These are phyloP conservation scores for Teunomyces cretensis DNA, from an alignment of 805 yeast genomes.

Conservation along the genomic window DNA sequence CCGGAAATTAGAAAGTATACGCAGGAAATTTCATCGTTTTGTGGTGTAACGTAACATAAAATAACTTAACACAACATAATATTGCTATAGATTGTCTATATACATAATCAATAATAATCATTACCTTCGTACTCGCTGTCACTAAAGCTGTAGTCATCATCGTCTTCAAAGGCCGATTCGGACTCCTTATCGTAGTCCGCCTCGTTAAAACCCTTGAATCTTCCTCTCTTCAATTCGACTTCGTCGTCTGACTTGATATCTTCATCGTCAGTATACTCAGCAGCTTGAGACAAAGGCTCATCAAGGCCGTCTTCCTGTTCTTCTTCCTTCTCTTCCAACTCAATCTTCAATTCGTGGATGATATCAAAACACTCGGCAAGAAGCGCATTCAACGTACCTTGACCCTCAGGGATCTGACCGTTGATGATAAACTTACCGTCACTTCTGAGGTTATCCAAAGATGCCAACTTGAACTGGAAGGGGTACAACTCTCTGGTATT, in stretches of 20 bases:
- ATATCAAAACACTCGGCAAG: constrained; percentile 94
- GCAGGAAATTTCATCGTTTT: not conserved
- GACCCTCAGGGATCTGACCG: constrained; percentile 95
- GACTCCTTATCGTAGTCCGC: constrained; percentile 45
- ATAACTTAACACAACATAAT: not conserved
- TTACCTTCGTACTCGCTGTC: constrained; percentile 41
- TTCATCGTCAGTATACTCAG: constrained; percentile 8
- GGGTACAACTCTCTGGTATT: constrained; percentile 91
- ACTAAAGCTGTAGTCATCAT: constrained; percentile 17
- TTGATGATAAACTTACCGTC: constrained; percentile 93
- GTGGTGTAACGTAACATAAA: not conserved
- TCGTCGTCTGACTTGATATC: constrained; percentile 41
- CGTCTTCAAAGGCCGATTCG: constrained; percentile 31
- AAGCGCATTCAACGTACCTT: constrained; percentile 88
- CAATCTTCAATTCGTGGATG: constrained; percentile 84
- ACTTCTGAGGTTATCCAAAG: constrained; percentile 77
- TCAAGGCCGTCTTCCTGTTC: constrained; percentile 15
- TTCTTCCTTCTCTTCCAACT: constrained; percentile 64
- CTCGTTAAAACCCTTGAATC: constrained; percentile 44
- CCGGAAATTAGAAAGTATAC: not conserved
- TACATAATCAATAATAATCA: constrained; percentile 36
- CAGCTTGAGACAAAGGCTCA: not conserved
- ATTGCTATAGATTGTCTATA: not conserved
- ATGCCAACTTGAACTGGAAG: constrained; percentile 89
- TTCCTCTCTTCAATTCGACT: constrained; percentile 42